Base-by-base conservation (phyloP, 2,329 filamentous ascomycete genomes). In the Arthrinium phaeospermum region DNA sequence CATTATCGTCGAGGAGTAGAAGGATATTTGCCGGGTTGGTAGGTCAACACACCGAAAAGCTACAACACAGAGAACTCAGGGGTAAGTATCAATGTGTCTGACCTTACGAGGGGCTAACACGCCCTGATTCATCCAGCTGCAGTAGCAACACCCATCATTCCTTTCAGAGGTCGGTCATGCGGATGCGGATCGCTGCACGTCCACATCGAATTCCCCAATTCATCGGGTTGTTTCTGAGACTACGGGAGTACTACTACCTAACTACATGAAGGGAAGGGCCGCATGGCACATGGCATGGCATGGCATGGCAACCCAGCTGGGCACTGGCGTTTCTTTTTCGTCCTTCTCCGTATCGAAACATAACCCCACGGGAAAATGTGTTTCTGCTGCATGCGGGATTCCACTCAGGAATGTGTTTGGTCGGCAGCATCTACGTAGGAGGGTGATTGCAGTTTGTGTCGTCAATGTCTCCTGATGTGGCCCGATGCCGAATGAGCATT, bases 391-490 rank as follows among this genome's bases (percentile, higher is more conserved):
- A 12, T 64, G 34, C 57, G 57, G 57, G 57, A 41, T 22, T 64
- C 1, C 27, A 30, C 27, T 12, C 6, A 41, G 57, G 34, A 13
- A 34, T 34, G 19, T 61, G 53, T 10, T 34, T 49, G 8, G 8
- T 22, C n/a, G 22, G 46, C 19, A 14, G 27, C 57, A 61, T 61
- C 53, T 8, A 57, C 7, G 27, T 19, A 61, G 8, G 16, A 34
- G 30, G 53, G 53, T 22, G 22, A 12, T n/a, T 49, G 46, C 46
- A 30, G 51, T 57, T 57, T 22, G 53, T 41, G 57, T 64, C 57
- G 57, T 64, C 57, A 64, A 8, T 64, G 57, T 64, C 57, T 64
- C 57, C 57, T 64, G 57, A 64, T 64, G 57, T 64, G 57, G 57
- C 30, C 30, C 34, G 57, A 64, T 64, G 57, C 57, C 34, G 57